Evolutionary conservation across 768 basidiomycete genomes (phyloP).

Genomic region (Phylloporus rhodoxanthus): DNA sequence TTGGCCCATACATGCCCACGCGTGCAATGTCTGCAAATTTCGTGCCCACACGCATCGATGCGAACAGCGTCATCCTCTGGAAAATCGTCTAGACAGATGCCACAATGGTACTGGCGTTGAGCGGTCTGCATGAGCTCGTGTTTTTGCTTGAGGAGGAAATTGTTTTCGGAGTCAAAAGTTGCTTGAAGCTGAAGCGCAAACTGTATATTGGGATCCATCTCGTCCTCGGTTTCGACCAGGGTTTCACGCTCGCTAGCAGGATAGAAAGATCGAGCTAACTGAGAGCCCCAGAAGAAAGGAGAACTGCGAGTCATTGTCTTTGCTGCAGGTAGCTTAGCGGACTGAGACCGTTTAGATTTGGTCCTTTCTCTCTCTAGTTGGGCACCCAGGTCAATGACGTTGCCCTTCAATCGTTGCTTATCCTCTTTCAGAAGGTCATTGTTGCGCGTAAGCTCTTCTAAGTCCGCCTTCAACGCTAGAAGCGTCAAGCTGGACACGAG

Average conservation of each 20-base stretch:
- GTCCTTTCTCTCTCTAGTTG: slow-evolving; percentile 11
- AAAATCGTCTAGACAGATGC: slow-evolving; percentile 49
- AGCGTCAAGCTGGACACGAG: slow-evolving; percentile 47
- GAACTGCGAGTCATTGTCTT: neutral
- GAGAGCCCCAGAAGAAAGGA: neutral
- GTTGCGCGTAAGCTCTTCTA: slow-evolving; percentile 33
- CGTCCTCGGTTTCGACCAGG: neutral
- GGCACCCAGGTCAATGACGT: slow-evolving; percentile 11
- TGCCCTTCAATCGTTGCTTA: slow-evolving; percentile 25
- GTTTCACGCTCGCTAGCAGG: neutral
- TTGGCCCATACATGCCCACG: slow-evolving; percentile 39
- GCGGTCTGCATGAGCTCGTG: slow-evolving; percentile 22
- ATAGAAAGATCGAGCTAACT: neutral
- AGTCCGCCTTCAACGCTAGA: slow-evolving; percentile 37
- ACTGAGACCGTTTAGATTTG: neutral
- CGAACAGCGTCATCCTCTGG: slow-evolving; percentile 39
- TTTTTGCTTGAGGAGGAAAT: slow-evolving; percentile 29
- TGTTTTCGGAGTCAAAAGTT: slow-evolving; percentile 39
- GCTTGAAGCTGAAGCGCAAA: slow-evolving; percentile 33
- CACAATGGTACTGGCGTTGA: slow-evolving; percentile 45
- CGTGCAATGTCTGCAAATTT: slow-evolving; percentile 51
- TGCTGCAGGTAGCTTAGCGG: neutral
- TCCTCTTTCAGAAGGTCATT: slow-evolving; percentile 21
- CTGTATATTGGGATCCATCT: slow-evolving; percentile 10
- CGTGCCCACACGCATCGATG: slow-evolving; percentile 43